Conservation (phyloP, 805 yeast genomes). For the Lipomyces mesembrius region DNA sequence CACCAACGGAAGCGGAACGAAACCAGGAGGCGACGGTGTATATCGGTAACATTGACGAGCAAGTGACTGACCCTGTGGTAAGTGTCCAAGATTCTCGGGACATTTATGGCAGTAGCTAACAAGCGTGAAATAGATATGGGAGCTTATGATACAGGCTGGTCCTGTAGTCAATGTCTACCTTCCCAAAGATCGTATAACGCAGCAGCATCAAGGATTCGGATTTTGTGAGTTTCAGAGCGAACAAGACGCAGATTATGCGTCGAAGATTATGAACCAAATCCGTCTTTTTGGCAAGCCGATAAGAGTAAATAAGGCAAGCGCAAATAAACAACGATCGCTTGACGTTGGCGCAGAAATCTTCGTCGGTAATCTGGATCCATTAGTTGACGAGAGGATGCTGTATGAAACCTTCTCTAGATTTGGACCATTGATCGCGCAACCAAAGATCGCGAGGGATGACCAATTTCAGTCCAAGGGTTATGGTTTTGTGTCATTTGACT, state of each 20-base stretch:
- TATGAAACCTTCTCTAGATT: slow-evolving; percentile 65
- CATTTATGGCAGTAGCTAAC: background rate
- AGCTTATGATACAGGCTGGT: slow-evolving; percentile 81
- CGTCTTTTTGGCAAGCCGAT: slow-evolving; percentile 65
- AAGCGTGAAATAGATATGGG: slow-evolving; percentile 55
- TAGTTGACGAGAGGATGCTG: slow-evolving; percentile 65
- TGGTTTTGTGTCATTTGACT: slow-evolving; percentile 68
- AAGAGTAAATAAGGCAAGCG: slow-evolving; percentile 59
- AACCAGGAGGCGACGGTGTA: slow-evolving; percentile 70
- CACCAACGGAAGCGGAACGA: slow-evolving; percentile 51
- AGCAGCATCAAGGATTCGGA: slow-evolving; percentile 83
- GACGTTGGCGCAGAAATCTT: slow-evolving; percentile 71
- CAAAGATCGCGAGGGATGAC: slow-evolving; percentile 57
- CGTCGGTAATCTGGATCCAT: slow-evolving; percentile 68
- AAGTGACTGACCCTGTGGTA: slow-evolving; percentile 65
- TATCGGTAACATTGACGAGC: slow-evolving; percentile 80
- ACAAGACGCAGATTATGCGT: slow-evolving; percentile 72
- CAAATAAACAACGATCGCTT: slow-evolving; percentile 38
- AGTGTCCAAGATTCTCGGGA: background rate
- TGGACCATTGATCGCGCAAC: slow-evolving; percentile 62
- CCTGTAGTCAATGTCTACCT: slow-evolving; percentile 72
- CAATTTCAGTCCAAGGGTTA: slow-evolving; percentile 57
- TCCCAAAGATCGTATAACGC: slow-evolving; percentile 76
- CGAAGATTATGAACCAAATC: slow-evolving; percentile 62
- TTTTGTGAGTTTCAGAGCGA: slow-evolving; percentile 70